phyloP scores from a whole-genome alignment of 805 yeast genomes.

The Tetrapisispora namnaoensis region DNA sequence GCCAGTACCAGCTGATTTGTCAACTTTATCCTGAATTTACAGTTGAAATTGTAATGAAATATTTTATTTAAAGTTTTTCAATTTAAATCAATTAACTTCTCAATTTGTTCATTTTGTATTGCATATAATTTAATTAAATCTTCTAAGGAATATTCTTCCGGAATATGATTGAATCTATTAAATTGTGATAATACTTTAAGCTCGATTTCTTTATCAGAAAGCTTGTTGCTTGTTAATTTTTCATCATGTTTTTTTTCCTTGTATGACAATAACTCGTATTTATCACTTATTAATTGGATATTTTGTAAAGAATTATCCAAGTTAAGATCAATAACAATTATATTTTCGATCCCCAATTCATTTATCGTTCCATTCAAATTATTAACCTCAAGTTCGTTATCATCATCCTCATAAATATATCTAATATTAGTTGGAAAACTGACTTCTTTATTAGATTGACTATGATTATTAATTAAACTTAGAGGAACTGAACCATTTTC shows the following conservation, averaged over 20 bases:
- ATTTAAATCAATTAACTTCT: slow-evolving; percentile 3
- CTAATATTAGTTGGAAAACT: slow-evolving; percentile 24
- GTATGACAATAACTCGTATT: slow-evolving; percentile 18
- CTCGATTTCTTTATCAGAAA: slow-evolving; percentile 5
- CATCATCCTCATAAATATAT: slow-evolving; percentile 27
- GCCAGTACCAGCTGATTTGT: slow-evolving; percentile 80
- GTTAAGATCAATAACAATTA: slow-evolving; percentile 19
- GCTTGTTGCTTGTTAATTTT: neutral
- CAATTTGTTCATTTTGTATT: slow-evolving; percentile 22
- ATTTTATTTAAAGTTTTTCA: neutral
- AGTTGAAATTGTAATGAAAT: neutral
- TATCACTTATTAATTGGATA: slow-evolving; percentile 23
- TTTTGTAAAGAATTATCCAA: slow-evolving; percentile 10
- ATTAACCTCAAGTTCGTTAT: slow-evolving; percentile 5
- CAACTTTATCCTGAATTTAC: slow-evolving; percentile 31
- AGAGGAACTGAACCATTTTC: neutral
- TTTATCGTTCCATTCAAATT: slow-evolving; percentile 2
- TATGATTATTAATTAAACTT: slow-evolving; percentile 6
- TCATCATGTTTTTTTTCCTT: slow-evolving; percentile 3
- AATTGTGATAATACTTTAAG: slow-evolving; percentile 24
- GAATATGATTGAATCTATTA: slow-evolving; percentile 9
- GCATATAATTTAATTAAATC: slow-evolving; percentile 19
- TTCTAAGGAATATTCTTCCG: slow-evolving; percentile 12
- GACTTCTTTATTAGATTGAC: neutral
- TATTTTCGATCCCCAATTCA: slow-evolving; percentile 18